Evolutionary conservation across 495 filamentous ascomycete species (phyloP).

Genomic region (Penicillium cinerascens): DNA sequence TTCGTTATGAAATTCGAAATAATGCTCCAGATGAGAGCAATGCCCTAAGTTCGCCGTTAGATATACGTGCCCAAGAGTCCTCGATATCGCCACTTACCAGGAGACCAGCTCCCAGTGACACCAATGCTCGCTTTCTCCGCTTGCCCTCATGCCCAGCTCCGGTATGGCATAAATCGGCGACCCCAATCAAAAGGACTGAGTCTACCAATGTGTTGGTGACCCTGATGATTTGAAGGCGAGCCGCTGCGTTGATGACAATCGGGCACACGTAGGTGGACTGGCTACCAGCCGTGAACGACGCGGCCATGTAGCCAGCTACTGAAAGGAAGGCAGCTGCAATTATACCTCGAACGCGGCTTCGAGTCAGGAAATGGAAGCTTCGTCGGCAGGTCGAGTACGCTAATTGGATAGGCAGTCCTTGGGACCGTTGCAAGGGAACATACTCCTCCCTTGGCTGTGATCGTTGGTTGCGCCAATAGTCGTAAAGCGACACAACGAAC

Average conservation of each 20-base stretch:
- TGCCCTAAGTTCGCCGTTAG: slow-evolving; percentile 21
- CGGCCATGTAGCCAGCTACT: slow-evolving; percentile 26
- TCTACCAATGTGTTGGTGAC: slow-evolving; percentile 32
- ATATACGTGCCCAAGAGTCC: not conserved
- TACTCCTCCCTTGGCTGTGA: slow-evolving; percentile 19
- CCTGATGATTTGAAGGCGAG: slow-evolving; percentile 24
- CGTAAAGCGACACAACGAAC: slow-evolving; percentile 42
- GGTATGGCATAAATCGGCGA: slow-evolving; percentile 28
- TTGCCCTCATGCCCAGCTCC: slow-evolving; percentile 18
- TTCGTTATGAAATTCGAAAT: slow-evolving; percentile 20
- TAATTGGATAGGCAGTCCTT: slow-evolving; percentile 16
- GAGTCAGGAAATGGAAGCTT: slow-evolving; percentile 24
- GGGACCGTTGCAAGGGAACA: slow-evolving; percentile 17
- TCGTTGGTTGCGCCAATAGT: slow-evolving; percentile 39
- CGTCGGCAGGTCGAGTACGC: slow-evolving; percentile 23
- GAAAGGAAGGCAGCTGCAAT: slow-evolving; percentile 34
- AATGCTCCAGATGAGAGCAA: slow-evolving; percentile 31
- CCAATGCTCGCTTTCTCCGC: slow-evolving; percentile 25
- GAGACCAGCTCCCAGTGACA: slow-evolving; percentile 34
- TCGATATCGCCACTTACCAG: slow-evolving; percentile 28
- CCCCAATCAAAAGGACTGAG: slow-evolving; percentile 31
- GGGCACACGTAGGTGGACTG: slow-evolving; percentile 50
- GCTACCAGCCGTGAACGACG: slow-evolving; percentile 24
- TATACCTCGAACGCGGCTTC: slow-evolving; percentile 30
- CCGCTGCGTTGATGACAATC: slow-evolving; percentile 22